phyloP scores from a whole-genome alignment of 306 rosid species.

The Delonix regia region DNA sequence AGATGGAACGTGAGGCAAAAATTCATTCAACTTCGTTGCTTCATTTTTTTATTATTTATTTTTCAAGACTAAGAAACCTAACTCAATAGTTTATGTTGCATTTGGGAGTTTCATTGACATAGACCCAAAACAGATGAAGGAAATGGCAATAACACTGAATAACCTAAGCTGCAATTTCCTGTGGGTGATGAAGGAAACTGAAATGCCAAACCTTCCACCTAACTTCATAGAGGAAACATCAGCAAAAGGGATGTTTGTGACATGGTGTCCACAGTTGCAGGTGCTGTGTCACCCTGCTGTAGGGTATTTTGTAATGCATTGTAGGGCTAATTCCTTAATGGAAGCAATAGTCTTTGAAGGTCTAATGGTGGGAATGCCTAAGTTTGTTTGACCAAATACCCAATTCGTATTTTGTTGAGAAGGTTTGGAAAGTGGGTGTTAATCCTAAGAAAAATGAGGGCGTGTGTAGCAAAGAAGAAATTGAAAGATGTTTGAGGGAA shows the following conservation, averaged over 20 bases:
- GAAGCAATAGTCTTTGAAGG: not conserved
- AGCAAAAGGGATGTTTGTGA: not conserved
- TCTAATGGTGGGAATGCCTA: not conserved
- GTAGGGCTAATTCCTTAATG: not conserved
- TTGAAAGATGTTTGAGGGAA: conserved; percentile 3
- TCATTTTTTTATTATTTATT: too few relatives aligned
- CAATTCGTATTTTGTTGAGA: not conserved
- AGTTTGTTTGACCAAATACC: not conserved
- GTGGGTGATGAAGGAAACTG: not conserved
- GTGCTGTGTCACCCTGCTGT: not conserved
- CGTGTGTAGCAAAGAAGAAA: not conserved
- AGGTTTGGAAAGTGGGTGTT: not conserved
- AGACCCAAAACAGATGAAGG: not conserved
- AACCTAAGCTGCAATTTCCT: not conserved
- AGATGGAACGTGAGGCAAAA: not conserved
- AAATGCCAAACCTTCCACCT: not conserved
- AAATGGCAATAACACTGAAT: not conserved
- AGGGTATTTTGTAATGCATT: not conserved
- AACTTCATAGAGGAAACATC: not conserved
- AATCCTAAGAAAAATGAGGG: not conserved
- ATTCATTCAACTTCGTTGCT: too few relatives aligned
- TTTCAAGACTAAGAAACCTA: not conserved
- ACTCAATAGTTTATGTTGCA: not conserved
- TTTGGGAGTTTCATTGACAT: not conserved
- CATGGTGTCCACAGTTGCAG: not conserved